phyloP scores from a whole-genome alignment of 169 alveolate species.

The Cryptosporidium muris region DNA sequence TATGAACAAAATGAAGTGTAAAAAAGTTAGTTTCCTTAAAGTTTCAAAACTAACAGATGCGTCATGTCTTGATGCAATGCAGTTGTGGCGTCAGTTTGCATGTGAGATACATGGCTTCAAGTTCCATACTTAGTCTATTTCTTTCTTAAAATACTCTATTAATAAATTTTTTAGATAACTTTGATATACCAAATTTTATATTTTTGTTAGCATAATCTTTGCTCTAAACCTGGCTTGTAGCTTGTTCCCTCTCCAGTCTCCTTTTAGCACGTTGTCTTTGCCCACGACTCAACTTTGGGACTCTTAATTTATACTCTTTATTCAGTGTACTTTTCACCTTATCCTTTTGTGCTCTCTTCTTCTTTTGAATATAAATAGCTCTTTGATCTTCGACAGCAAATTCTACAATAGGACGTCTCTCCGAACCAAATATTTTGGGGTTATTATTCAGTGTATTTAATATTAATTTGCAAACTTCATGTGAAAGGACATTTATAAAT shows the following conservation, averaged over 20 bases:
- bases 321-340: not conserved
- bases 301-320: not conserved
- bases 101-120: too few species aligned
- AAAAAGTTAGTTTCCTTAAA: too few species aligned
- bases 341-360: constrained; percentile 8
- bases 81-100: too few species aligned
- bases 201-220: too few species aligned
- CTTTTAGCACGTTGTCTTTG: not conserved
- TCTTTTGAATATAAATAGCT: constrained; percentile 29
- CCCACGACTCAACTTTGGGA: not conserved
- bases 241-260: not conserved
- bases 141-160: too few species aligned
- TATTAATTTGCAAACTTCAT: not conserved
- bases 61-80: too few species aligned
- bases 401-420: constrained; percentile 64
- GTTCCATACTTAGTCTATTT: too few species aligned
- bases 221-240: not conserved
- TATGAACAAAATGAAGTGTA: too few species aligned
- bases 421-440: constrained; percentile 25
- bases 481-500: constrained; percentile 21
- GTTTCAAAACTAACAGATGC: too few species aligned
- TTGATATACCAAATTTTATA: too few species aligned
- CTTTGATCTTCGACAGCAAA: constrained; percentile 64
- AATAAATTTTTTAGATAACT: too few species aligned
- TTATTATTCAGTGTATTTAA: constrained; percentile 27